phyloP scores from a whole-genome alignment of 192 early-diverging fungal genomes.

The Rhizophagus clarus region DNA sequence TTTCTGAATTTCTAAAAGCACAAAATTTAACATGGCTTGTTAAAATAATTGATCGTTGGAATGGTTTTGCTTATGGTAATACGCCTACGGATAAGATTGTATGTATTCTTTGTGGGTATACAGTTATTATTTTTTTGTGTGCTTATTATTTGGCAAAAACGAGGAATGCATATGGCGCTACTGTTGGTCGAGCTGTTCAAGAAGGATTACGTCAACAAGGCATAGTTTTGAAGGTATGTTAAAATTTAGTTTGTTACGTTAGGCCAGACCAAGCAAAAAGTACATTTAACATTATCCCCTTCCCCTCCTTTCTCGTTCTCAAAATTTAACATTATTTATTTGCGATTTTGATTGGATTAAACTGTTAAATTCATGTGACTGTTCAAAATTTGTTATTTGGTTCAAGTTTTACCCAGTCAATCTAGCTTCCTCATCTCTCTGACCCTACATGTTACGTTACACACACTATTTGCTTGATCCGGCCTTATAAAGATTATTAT shows the following conservation, averaged over 20 bases:
- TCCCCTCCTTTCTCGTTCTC: too few relatives aligned
- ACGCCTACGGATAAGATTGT: constrained; percentile 57
- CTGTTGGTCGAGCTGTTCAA: constrained; percentile 43
- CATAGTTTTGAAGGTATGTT: constrained; percentile 58
- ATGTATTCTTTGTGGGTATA: constrained; percentile 64
- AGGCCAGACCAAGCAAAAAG: too few relatives aligned
- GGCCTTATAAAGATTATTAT: background rate
- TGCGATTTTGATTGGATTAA: too few relatives aligned
- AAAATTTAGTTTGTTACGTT: background rate
- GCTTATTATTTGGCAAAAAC: constrained; percentile 51
- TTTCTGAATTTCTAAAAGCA: constrained; percentile 21
- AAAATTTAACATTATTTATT: too few relatives aligned
- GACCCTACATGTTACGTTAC: too few relatives aligned
- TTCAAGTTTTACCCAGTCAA: too few relatives aligned
- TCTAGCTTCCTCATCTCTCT: too few relatives aligned
- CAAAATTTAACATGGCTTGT: constrained; percentile 16
- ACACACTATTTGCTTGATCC: too few relatives aligned
- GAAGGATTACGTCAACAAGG: constrained; percentile 55
- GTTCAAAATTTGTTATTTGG: too few relatives aligned
- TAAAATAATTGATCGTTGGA: constrained; percentile 41
- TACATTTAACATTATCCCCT: too few relatives aligned
- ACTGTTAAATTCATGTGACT: too few relatives aligned
- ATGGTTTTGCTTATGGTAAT: constrained; percentile 48
- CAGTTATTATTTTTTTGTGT: constrained; percentile 51
- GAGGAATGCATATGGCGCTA: constrained; percentile 43